Base-by-base conservation (phyloP, 495 filamentous ascomycete genomes). In the Diplogelasinospora grovesii region DNA sequence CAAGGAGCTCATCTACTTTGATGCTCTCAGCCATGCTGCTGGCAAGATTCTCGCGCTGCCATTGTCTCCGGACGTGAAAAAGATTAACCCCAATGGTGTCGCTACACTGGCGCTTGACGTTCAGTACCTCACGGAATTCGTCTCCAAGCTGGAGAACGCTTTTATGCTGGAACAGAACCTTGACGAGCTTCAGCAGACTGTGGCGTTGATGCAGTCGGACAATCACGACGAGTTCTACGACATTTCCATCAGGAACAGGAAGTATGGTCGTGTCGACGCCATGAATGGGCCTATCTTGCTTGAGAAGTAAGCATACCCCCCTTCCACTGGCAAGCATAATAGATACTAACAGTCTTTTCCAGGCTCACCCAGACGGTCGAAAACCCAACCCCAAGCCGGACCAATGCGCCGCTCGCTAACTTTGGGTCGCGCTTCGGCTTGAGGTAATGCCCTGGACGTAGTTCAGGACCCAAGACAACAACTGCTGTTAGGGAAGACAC, bases 1-100 rank as follows among this genome's bases (percentile, higher is more conserved):
- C 63, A 95, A 96, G 61, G 87, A 93, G 56, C 75, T 96, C 22
- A 95, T 98, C 45, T 97, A 97, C 62, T 96, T 96, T 49, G 90
- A 96, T 57, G 93, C 93, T 2, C 73, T 98, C 41, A 85, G 79
- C 41, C 90, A 97, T 60, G 87, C 93, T 4, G 81, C 87, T 6
- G 81, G 81, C 41, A 85, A 82, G 66, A 92, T 98, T 22, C 66
- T 98, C 31, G 82, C 79, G n/a, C 79, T 94, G 37, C 86, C 92
- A 1, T 71, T 97, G 5, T 83, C 86, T 8, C 68, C 78, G 1
- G 77, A 81, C 15, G 87, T 95, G 32, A 86, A 76, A 49, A 77
- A 73, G 46, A 96, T 98, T 59, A 94, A 88, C 43, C 81, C 86
- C 9, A 82, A 89, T 45, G 93, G 88, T 10, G 85, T 94, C 8